phyloP scores from a whole-genome alignment of 2,329 filamentous ascomycete genomes.

The Dothistroma septosporum region DNA sequence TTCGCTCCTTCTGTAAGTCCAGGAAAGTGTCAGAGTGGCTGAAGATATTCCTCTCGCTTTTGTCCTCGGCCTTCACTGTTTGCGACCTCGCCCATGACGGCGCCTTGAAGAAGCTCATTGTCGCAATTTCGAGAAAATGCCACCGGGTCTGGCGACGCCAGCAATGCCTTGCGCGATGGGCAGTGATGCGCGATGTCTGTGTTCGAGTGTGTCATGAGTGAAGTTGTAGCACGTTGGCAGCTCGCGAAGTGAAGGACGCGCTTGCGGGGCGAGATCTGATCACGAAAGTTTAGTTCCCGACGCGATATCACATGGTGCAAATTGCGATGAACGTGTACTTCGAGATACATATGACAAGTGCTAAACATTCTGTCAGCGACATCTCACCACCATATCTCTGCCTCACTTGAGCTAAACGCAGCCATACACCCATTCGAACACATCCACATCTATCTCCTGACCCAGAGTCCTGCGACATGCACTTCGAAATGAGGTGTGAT shows the following conservation, averaged over 20 bases:
- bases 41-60: slow-evolving; percentile 38
- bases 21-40: slow-evolving; percentile 40
- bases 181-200: neutral
- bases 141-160: neutral
- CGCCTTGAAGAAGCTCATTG: slow-evolving; percentile 33
- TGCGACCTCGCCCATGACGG: slow-evolving; percentile 27
- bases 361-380: neutral
- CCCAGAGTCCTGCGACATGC: no score
- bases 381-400: neutral
- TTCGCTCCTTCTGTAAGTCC: slow-evolving; percentile 28
- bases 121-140: neutral
- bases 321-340: no score
- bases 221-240: neutral
- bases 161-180: neutral
- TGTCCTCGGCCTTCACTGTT: slow-evolving; percentile 11
- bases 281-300: neutral
- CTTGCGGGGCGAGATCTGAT: neutral
- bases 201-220: neutral
- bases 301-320: neutral
- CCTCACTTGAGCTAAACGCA: neutral
- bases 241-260: neutral
- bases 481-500: no score
- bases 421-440: neutral
- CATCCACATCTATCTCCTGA: no score
- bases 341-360: neutral